Evolutionary conservation across 2,329 filamentous ascomycete genomes (phyloP), one percentile per base, ranked within the genome.

Genomic region (Diaporthe sp.): DNA sequence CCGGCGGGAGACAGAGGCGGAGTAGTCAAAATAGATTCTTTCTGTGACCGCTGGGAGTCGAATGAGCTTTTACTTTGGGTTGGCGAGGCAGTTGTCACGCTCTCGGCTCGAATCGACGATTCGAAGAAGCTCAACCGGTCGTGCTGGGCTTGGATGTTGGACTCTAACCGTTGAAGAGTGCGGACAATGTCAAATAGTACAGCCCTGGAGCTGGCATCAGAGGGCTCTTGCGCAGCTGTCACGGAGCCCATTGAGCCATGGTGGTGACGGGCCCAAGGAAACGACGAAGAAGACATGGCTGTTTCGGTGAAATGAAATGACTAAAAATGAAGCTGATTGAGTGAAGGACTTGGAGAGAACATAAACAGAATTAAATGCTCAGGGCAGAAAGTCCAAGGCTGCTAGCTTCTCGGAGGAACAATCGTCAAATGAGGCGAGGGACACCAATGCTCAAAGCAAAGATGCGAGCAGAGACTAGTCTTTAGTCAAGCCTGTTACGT

Each of bases 131-230:
- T 60, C 57, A 60, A 39, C 57, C 57, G 57, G 57, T 60, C 57
- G 10, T 60, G 31, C 39, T 60, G 57, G 57, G 57, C 57, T 60
- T 60, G 57, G 31, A 60, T 60, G 57, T 39, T 60, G 57, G 57
- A 60, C 57, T 60, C 57, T 60, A 60, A 39, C 7, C 57, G 57
- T 60, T n/a, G 57, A 60, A 60, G 57, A 60, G 57, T 60, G 57
- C 57, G 10, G 31, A 60, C 57, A 39, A 60, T 60, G 31, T 60
- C 57, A 60, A 60, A 60, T 13, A 60, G 34, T 25, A 60, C 57
- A 60, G 57, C 57, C 57, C 5, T 60, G 57, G 57, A 60, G 57
- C 31, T 60, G 57, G 31, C 31, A 60, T 60, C 34, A 39, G 57
- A 60, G 31, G 57, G 39, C 57, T 22, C 57, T 39, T 60, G 57